Conservation (phyloP, 2,329 filamentous ascomycete species). For the Fusarium secorum region DNA sequence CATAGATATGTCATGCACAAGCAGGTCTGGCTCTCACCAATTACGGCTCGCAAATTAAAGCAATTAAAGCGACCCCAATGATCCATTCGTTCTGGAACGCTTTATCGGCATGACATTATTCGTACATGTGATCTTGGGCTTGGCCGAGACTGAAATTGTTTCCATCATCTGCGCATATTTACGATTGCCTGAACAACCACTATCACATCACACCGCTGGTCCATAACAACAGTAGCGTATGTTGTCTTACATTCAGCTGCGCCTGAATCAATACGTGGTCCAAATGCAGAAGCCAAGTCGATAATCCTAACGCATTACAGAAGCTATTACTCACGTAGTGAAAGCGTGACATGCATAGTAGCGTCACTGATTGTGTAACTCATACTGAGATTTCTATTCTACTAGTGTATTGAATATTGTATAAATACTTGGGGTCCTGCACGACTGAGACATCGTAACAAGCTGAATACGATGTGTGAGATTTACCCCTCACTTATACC, state of each 20-base stretch:
- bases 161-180: fast-evolving
- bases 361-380: not conserved
- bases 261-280: not conserved
- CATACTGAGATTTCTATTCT: fast-evolving
- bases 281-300: not conserved
- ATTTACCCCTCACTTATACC: not conserved
- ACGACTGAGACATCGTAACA: not conserved
- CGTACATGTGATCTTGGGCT: not conserved
- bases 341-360: not conserved
- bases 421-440: not conserved
- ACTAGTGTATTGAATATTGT: fast-evolving
- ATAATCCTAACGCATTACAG: not conserved
- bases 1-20: not conserved
- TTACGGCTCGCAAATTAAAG: not conserved
- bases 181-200: not conserved
- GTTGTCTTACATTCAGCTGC: not conserved
- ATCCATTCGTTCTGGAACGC: fast-evolving
- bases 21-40: fast-evolving
- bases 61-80: fast-evolving
- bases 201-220: not conserved
- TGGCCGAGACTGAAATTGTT: fast-evolving
- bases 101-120: fast-evolving
- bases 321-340: not conserved
- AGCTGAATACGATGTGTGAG: not conserved
- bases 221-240: not conserved